Percentiles rank a stretch among this genome's conserved stretches.
Conservation (phyloP, 2,329 filamentous ascomycete species). For the Arthrobotrys entomopaga region DNA sequence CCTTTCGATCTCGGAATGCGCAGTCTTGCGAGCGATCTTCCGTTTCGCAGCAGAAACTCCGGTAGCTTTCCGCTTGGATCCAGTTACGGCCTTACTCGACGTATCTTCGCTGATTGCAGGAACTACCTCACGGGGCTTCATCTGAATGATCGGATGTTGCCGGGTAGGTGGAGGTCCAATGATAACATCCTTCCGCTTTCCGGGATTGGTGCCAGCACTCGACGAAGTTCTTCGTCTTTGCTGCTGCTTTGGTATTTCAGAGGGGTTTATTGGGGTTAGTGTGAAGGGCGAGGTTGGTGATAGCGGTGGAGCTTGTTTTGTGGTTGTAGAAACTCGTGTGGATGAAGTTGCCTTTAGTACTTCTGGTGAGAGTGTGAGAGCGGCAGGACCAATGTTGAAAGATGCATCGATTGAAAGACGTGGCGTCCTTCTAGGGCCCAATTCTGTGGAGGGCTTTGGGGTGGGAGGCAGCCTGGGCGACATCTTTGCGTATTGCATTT, state of each 20-base stretch:
- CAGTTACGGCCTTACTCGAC: conserved; percentile 51
- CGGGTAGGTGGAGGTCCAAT: conserved; percentile 91
- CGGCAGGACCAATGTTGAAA: conserved; percentile 64
- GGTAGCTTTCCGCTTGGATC: conserved; percentile 57
- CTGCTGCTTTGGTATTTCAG: conserved; percentile 33
- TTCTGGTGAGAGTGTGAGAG: conserved; percentile 64
- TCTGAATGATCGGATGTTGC: conserved; percentile 96
- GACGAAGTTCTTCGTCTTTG: conserved; percentile 58
- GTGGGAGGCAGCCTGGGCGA: conserved; percentile 74
- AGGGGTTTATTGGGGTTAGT: conserved; percentile 44
- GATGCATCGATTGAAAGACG: conserved; percentile 73
- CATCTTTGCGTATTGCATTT: conserved; percentile 52
- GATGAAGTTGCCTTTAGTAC: conserved; percentile 67
- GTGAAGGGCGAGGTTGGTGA: conserved; percentile 53
- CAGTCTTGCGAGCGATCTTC: conserved; percentile 94
- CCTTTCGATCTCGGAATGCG: conserved; percentile 93
- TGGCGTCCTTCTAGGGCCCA: conserved; percentile 75
- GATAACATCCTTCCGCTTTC: conserved; percentile 74
- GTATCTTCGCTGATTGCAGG: conserved; percentile 59
- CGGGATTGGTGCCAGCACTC: conserved; percentile 60
- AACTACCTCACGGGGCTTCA: conserved; percentile 75
- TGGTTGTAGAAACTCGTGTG: conserved; percentile 58
- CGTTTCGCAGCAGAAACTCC: conserved; percentile 74
- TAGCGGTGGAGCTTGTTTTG: conserved; percentile 36
- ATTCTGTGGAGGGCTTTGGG: conserved; percentile 81